Conservation (phyloP, 208 protist genomes). For the Acanthamoeba quina region DNA sequence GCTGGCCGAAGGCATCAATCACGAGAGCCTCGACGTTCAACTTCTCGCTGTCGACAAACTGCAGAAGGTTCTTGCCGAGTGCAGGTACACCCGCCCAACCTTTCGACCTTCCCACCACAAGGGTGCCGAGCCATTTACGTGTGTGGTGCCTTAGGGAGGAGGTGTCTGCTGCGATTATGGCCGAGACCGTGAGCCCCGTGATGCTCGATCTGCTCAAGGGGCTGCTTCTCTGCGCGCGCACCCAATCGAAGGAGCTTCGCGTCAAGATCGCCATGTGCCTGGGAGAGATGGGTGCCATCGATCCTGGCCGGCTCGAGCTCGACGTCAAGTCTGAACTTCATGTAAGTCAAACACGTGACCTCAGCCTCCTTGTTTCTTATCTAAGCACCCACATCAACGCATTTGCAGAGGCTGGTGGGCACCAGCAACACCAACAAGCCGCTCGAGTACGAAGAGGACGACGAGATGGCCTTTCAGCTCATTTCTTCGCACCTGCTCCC, state of each 20-base stretch:
- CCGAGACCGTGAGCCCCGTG: constrained; percentile 11
- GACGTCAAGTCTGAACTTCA: constrained; percentile 27
- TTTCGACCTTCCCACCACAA: neutral
- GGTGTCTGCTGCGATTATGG: constrained; percentile 14
- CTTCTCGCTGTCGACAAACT: constrained; percentile 63
- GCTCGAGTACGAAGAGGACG: constrained; percentile 3
- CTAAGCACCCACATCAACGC: neutral
- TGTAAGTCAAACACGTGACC: neutral
- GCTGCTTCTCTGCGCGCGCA: constrained; percentile 1
- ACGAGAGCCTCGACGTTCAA: constrained; percentile 58
- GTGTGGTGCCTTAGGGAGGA: neutral
- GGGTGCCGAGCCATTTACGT: neutral
- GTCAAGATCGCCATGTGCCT: constrained; percentile 60
- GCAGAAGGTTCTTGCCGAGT: constrained; percentile 37
- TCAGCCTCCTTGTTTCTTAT: neutral
- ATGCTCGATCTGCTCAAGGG: constrained; percentile 75
- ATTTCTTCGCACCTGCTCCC: constrained; percentile 79
- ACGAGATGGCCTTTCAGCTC: constrained; percentile 68
- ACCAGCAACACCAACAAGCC: constrained; percentile 26
- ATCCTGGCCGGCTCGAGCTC: constrained; percentile 79
- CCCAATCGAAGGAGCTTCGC: constrained; percentile 49
- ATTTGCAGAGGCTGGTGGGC: neutral
- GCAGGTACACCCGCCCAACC: neutral
- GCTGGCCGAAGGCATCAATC: constrained; percentile 46
- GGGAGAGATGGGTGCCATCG: constrained; percentile 83